Evolutionary conservation across 177 flowering plant genomes (phyloP).

Genomic region (Vitis hybrid): DNA sequence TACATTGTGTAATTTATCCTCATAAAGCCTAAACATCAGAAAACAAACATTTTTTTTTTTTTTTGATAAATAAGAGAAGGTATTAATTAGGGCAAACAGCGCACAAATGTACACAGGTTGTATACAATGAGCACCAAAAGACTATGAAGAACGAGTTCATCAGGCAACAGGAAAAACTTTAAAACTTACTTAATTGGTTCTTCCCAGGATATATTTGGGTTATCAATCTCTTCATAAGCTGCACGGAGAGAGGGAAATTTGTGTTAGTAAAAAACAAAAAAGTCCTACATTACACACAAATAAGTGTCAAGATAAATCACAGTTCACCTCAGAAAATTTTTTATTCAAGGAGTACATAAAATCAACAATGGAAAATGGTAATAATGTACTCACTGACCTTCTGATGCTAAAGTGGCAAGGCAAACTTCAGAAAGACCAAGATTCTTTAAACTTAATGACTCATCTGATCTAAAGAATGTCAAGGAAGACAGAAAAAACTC

Average conservation of each 20-base stretch:
- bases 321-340: not conserved
- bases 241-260: not conserved
- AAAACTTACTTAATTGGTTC: slow-evolving; percentile 16
- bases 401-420: slow-evolving; percentile 78
- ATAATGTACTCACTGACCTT: slow-evolving; percentile 37
- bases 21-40: slow-evolving; percentile 1
- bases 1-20: slow-evolving; percentile 11
- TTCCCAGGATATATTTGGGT: not conserved
- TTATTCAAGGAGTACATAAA: not conserved
- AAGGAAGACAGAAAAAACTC: slow-evolving; percentile 21
- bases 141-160: not conserved
- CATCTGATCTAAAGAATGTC: slow-evolving; percentile 57
- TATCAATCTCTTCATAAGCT: slow-evolving; percentile 15
- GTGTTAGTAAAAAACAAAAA: not conserved
- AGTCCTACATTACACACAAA: not conserved
- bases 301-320: not conserved
- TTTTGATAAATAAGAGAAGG: too few relatives aligned
- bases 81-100: too few relatives aligned
- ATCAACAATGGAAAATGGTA: not conserved
- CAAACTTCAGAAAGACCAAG: slow-evolving; percentile 75
- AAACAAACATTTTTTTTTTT: not conserved
- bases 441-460: slow-evolving; percentile 50
- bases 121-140: too few relatives aligned
- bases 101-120: too few relatives aligned
- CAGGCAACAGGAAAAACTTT: not conserved